phyloP scores from a whole-genome alignment of 1,284 basidiomycete genomes.

The Cryptococcus neoformans region DNA sequence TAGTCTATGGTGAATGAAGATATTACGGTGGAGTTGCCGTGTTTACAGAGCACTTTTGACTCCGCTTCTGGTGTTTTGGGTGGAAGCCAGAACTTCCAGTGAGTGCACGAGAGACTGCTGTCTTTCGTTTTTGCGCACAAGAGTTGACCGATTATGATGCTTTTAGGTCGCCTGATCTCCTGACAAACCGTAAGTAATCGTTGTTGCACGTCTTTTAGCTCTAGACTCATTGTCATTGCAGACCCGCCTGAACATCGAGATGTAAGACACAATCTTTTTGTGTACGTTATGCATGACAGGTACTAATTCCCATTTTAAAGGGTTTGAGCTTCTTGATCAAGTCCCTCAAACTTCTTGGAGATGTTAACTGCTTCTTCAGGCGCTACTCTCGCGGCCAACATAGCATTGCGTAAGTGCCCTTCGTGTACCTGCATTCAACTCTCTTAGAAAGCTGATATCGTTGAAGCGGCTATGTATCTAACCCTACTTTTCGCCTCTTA shows the following conservation, averaged over 20 bases:
- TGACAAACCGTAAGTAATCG: conserved; percentile 13
- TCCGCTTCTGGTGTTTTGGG: conserved; percentile 20
- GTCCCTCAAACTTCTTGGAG: conserved; percentile 58
- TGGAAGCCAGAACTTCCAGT: conserved; percentile 35
- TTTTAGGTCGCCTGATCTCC: conserved; percentile 15
- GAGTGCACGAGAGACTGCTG: not conserved
- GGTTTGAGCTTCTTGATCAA: conserved; percentile 62
- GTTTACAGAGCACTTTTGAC: conserved; percentile 31
- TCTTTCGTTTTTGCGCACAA: not conserved
- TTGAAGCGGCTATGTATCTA: conserved; percentile 24
- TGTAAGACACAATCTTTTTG: conserved; percentile 10
- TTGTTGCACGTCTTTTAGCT: no score
- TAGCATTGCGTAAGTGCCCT: conserved; percentile 15
- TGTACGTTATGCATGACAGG: not conserved
- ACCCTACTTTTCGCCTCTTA: conserved; percentile 27
- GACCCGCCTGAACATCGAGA: conserved; percentile 32
- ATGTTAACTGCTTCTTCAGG: conserved; percentile 33
- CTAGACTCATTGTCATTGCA: not conserved
- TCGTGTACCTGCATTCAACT: not conserved
- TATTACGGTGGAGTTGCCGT: conserved; percentile 41
- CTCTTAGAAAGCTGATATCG: not conserved
- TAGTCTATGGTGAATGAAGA: conserved; percentile 30
- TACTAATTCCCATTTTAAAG: conserved; percentile 50
- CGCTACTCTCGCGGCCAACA: conserved; percentile 31
- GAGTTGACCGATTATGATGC: not conserved